Percentiles rank a stretch among this genome's conserved stretches.
Conservation (phyloP, 2,329 filamentous ascomycete genomes). For the Allantophomopsis lycopodina region DNA sequence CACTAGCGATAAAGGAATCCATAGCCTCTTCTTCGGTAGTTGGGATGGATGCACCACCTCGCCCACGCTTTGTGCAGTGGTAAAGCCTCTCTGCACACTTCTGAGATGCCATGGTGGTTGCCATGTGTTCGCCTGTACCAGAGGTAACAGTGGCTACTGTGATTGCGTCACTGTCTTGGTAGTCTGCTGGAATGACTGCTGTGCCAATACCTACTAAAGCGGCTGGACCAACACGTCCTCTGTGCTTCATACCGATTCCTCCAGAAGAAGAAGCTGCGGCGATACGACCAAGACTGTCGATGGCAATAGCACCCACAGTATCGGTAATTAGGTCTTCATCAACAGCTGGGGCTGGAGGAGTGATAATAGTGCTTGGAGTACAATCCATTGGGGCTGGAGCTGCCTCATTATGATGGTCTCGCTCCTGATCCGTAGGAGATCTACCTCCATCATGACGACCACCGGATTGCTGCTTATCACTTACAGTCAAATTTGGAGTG, state of each 20-base stretch:
- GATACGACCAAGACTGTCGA: slow-evolving; percentile 76
- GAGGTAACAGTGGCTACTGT: slow-evolving; percentile 79
- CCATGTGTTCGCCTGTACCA: slow-evolving; percentile 96
- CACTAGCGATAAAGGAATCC: slow-evolving; percentile 64
- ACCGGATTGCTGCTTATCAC: slow-evolving; percentile 2
- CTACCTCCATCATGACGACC: slow-evolving; percentile 12
- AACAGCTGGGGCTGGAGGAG: background rate
- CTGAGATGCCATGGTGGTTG: slow-evolving; percentile 81
- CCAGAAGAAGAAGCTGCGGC: slow-evolving; percentile 93
- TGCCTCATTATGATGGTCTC: slow-evolving; percentile 1
- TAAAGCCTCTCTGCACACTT: slow-evolving; percentile 80
- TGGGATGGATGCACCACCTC: slow-evolving; percentile 45
- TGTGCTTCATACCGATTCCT: slow-evolving; percentile 96
- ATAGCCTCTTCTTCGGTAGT: slow-evolving; percentile 70
- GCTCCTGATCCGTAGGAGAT: slow-evolving; percentile 6
- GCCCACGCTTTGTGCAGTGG: slow-evolving; percentile 45
- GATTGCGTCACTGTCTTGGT: slow-evolving; percentile 52
- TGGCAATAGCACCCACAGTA: slow-evolving; percentile 89
- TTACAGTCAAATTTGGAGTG: slow-evolving; percentile 5
- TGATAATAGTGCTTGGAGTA: slow-evolving; percentile 2
- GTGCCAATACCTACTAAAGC: slow-evolving; percentile 87
- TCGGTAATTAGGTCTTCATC: slow-evolving; percentile 62
- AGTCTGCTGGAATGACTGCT: slow-evolving; percentile 67
- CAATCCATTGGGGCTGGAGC: background rate
- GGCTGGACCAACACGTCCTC: slow-evolving; percentile 80